Conservation (phyloP, 495 filamentous ascomycete genomes). For the Aspergillus conjunctus region DNA sequence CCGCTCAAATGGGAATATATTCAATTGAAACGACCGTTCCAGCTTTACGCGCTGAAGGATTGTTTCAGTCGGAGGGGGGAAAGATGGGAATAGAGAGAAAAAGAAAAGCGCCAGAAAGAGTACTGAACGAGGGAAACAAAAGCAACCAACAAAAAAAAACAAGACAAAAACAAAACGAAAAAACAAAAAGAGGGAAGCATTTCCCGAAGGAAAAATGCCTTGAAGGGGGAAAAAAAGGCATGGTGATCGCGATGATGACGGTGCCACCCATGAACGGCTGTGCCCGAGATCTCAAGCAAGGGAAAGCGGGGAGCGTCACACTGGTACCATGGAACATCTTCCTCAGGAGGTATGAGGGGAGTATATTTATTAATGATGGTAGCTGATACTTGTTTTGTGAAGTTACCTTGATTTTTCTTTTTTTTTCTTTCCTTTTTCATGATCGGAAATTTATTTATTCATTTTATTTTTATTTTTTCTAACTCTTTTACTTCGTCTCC, state of each 20-base stretch:
- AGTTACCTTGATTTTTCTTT: no score
- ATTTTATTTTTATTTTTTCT: not conserved
- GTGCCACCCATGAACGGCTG: conserved; percentile 30
- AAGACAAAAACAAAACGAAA: not conserved
- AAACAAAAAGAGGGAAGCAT: not conserved
- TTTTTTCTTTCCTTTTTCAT: not conserved
- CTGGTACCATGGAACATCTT: conserved; percentile 26
- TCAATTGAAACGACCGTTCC: not conserved
- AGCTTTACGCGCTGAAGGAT: not conserved
- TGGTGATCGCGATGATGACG: conserved; percentile 22
- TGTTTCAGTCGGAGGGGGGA: not conserved
- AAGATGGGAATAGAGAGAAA: not conserved
- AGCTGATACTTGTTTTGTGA: no score
- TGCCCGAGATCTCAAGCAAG: conserved; percentile 36
- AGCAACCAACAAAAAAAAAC: not conserved
- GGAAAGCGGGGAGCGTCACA: conserved; percentile 31
- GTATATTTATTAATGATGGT: not conserved
- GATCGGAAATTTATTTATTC: not conserved
- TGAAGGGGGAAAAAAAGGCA: not conserved
- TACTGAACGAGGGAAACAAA: not conserved
- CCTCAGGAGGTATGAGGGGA: conserved; percentile 19
- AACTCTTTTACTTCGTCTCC: not conserved
- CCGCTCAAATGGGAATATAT: not conserved
- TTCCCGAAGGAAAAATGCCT: not conserved
- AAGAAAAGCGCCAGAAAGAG: not conserved